These are phyloP conservation scores for Sphagnum contortum DNA, from an alignment of 225 moss, liverwort and hornwort species.

Conservation along the genomic window DNA sequence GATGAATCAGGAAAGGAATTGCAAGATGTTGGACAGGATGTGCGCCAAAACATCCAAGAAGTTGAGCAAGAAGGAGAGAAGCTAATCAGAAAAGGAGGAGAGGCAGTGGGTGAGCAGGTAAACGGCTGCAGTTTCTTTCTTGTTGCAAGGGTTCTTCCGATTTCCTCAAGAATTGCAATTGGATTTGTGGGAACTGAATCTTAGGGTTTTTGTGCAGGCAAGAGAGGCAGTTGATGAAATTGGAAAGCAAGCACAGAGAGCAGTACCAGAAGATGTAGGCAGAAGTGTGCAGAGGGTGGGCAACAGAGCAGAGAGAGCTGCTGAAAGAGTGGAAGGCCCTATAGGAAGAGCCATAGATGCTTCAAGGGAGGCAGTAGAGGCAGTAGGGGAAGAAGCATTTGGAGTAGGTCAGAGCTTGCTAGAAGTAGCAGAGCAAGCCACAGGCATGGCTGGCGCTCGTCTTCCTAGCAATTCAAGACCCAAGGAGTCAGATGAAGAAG, in stretches of 20 bases:
- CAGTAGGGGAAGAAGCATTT: constrained; percentile 45
- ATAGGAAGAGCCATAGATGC: constrained; percentile 45
- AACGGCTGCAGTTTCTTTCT: neutral
- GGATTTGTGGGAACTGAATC: too few species aligned
- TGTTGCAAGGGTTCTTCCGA: too few species aligned
- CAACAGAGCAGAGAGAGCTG: constrained; percentile 38
- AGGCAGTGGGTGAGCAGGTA: constrained; percentile 22
- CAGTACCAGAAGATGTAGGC: constrained; percentile 11
- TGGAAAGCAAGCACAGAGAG: constrained; percentile 11
- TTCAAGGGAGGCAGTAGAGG: constrained; percentile 35
- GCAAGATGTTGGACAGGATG: constrained; percentile 16
- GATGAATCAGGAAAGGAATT: constrained; percentile 36
- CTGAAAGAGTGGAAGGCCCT: constrained; percentile 54
- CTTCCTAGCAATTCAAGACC: neutral
- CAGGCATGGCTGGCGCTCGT: constrained; percentile 30
- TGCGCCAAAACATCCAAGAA: constrained; percentile 26
- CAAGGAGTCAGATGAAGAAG: constrained; percentile 7
- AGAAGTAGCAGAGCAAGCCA: constrained; percentile 47
- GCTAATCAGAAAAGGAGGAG: constrained; percentile 14
- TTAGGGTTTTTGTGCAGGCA: constrained; percentile 11
- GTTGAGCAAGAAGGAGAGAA: constrained; percentile 36
- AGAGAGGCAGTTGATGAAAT: constrained; percentile 13
- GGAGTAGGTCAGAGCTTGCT: constrained; percentile 53
- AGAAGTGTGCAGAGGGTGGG: constrained; percentile 15
- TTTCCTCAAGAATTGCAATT: too few species aligned